Base-by-base conservation (phyloP, 176 grass and related monocot genomes). In the Elaeis guineensis region DNA sequence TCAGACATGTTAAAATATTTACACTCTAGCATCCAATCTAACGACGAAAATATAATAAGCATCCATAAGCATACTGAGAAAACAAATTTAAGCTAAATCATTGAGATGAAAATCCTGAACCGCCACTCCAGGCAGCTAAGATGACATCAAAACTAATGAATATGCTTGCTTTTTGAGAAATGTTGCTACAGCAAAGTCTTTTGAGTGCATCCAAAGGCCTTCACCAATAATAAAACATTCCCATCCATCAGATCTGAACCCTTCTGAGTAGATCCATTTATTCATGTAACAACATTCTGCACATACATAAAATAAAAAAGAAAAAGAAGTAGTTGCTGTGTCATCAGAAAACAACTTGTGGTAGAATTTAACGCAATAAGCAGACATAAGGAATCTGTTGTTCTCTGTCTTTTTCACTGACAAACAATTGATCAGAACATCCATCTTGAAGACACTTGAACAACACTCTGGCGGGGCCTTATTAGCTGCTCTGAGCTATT, bases 391-490 rank as follows among this genome's bases (percentile, higher is more conserved):
- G 4, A 29, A 22, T 65, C 35, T 44, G 11, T 52, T 60, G 4
- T 16, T 80, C 48, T 70, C 50, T 66, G 32, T 69, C 2, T 44
- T 44, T 58, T 39, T 55, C 17, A 26, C 59, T 32, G 4, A 50
- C 22, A 17, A 56, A 25, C 30, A 48, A 26, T 29, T 51, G 20
- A 66, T 87, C 67, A 95, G 52, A 90, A 87, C 72, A 80, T 79
- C 91, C 91, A 90, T 82, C 71, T 95, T 17, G 80, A 83, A 78
- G 86, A 90, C 58, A 82, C 77, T 19, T 90, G 80, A 39, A 78
- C 72, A 24, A 63, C 62, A 50, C 69, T 75, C 55, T 68, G 72
- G 5, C 67, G 72, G 11, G 79, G 91, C 24, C 74, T 90, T 25
- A 67, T 65, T 3, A 69, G 86, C 64, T 81, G 80, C 16, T 82